Evolutionary conservation across 1,284 basidiomycete genomes (phyloP), one percentile per base, ranked within the genome.

Genomic region (Ceratobasidium sp.): DNA sequence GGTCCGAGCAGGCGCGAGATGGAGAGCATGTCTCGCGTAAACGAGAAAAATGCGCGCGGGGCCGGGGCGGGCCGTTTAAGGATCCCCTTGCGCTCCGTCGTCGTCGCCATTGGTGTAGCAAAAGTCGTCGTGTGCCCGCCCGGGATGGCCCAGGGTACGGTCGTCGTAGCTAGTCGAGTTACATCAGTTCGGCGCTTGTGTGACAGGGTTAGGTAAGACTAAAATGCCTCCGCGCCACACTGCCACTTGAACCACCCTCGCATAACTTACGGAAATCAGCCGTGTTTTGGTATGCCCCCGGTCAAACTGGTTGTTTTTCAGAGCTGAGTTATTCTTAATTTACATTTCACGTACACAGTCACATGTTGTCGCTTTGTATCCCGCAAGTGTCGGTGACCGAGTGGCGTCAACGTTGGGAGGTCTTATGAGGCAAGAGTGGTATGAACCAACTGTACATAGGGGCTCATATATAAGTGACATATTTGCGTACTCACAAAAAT

Each of bases 21-120:
- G 57, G 77, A 73, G 28, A 75, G 73, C 73, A 80, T 74, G 56
- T 79, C 78, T 20, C 75, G 68, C 20, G 85, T 84, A 57, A 86
- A 82, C n/a, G 90, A 91, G 83, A 94, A 90, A 78, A 95, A 88
- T 13, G 91, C 90, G 33, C 89, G 88, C 80, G 90, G 92, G 3
- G 88, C 84, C 9, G 91, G 92, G 40, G 91, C 89, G 28, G 93
- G 92, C n/a, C 89, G 89, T 83, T 94, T 94, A 70, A 95, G 87
- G 77, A 94, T 94, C 7, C 91, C 92, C 84, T 91, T 93, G 59
- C 92, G 92, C 15, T 92, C 91, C 9, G 90, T 90, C 26, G 90
- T 91, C 73, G 59, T 74, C 38, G 61, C 61, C 61, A 64, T 64
- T 23, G 20, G 20, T n/a, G 48, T 50, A 33, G 33, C 48, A 20